These are phyloP conservation scores for Eimeria maxima DNA, from an alignment of 169 alveolate genomes.

Conservation along the genomic window DNA sequence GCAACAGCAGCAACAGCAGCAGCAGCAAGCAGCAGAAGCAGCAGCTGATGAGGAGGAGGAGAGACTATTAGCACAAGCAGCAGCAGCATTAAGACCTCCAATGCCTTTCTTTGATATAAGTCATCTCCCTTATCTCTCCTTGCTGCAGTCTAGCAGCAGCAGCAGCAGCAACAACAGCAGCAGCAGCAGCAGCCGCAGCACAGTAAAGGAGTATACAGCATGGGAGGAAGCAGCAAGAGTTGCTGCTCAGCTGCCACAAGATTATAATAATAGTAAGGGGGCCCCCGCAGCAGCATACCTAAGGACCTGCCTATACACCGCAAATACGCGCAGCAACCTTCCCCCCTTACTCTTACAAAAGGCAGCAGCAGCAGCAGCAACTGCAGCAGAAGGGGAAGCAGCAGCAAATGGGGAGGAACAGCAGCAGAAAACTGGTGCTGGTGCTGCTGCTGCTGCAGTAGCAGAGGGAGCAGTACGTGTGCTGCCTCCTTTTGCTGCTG, in stretches of 20 bases:
- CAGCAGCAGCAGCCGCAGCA: background rate
- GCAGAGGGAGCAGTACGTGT: constrained; percentile 11
- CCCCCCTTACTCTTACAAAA: background rate
- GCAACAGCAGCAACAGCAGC: background rate
- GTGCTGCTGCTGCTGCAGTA: constrained; percentile 34
- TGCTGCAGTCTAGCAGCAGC: constrained; percentile 13
- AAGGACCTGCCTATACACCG: constrained; percentile 18
- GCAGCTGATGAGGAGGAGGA: too few species aligned
- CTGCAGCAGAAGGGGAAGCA: constrained; percentile 11
- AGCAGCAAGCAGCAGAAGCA: constrained; percentile 26
- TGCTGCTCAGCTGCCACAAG: constrained; percentile 5
- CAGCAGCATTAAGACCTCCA: constrained; percentile 22
- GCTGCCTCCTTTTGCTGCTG: constrained; percentile 27
- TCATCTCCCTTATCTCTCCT: background rate
- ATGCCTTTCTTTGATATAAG: background rate
- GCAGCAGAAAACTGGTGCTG: background rate
- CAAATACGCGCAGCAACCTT: background rate
- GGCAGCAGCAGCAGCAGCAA: background rate
- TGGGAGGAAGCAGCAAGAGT: too few species aligned
- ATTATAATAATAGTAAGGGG: background rate
- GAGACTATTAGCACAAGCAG: background rate
- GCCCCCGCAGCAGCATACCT: background rate
- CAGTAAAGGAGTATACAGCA: too few species aligned
- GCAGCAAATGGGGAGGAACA: background rate
- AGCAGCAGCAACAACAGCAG: background rate